Base-by-base conservation (phyloP, 305 asterid genomes). In the Fraxinus velutina region DNA sequence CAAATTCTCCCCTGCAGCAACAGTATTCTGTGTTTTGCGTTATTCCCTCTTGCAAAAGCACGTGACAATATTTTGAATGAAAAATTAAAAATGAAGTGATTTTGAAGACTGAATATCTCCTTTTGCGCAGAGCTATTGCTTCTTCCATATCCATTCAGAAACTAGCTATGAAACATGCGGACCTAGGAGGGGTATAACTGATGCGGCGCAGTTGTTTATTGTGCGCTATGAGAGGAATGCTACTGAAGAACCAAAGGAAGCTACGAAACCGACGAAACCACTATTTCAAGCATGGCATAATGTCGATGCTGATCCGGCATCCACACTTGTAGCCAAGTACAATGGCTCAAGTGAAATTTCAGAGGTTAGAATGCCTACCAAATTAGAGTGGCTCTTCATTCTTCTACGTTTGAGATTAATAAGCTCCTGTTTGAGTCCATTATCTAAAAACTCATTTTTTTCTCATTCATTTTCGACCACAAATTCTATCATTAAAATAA, bases 261-360 rank as follows among this genome's bases (percentile, higher is more conserved):
- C 86, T 21, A 86, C 72, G 76, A 90, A 87, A 82, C 89, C 85
- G 62, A 88, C 87, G 7, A 92, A 84, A 66, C 92, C 82, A 73
- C n/a, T 88, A 72, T 88, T 92, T 73, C 87, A 89, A 78, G 92
- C 94, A 71, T 91, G 88, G 88, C 84, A 84, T 62, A 87, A 90
- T 33, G 83, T 86, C 47, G 97, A 93, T 82, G 70, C 88, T 78
- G 99, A 96, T 88, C 98, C 98, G 2, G 96, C 93, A 29, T 91
- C 97, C 80, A 90, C 93, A 52, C 96, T 96, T 76, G 99, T 96
- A 57, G 98, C 99, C n/a, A 92, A 90, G 85, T 96, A 92, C 91
- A 94, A 90, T 34, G 99, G 99, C 86, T 88, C 97, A 39, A 85
- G 73, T 68, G 96, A 92, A 86, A 84, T 87, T 71, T 83, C 94